Evolutionary conservation across 805 yeast genomes (phyloP).

Genomic region (Wickerhamiella qilinensis): DNA sequence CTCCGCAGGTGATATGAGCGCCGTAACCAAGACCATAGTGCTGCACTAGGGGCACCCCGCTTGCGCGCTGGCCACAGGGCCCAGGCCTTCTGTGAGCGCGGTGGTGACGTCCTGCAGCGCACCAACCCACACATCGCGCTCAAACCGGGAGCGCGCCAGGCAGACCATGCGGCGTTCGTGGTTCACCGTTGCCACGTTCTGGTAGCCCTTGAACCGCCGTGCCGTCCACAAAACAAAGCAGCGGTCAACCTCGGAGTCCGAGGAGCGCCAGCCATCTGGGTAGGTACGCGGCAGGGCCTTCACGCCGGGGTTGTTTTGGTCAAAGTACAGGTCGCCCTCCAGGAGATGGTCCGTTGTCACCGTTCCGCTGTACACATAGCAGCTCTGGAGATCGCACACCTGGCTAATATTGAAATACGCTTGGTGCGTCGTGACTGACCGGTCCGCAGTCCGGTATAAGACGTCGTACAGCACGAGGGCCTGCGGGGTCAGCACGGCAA

Average conservation of each 20-base stretch:
- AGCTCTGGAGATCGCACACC: conserved; percentile 45
- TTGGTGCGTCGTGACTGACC: conserved; percentile 27
- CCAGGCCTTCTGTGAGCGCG: not conserved
- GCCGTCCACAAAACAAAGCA: conserved; percentile 82
- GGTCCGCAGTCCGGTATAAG: conserved; percentile 27
- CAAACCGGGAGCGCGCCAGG: conserved; percentile 67
- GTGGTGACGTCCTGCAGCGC: conserved; percentile 22
- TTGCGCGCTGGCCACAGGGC: not conserved
- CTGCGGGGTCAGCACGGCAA: conserved; percentile 56
- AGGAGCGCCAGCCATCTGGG: conserved; percentile 69
- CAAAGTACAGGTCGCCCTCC: conserved; percentile 28
- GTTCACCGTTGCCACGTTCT: conserved; percentile 36
- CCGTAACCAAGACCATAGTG: too few species aligned
- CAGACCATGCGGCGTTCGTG: conserved; percentile 58
- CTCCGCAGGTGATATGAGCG: too few species aligned
- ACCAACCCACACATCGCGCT: conserved; percentile 68
- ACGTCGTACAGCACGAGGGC: conserved; percentile 41
- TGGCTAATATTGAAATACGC: conserved; percentile 36
- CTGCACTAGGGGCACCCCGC: too few species aligned
- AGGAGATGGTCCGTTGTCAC: conserved; percentile 42
- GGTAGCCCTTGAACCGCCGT: conserved; percentile 20
- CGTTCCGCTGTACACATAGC: conserved; percentile 65
- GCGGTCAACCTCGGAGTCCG: conserved; percentile 59
- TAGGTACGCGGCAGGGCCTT: conserved; percentile 55
- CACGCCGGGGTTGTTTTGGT: conserved; percentile 36